Evolutionary conservation across 2,329 filamentous ascomycete species (phyloP).

Genomic region (Microsporum canis): DNA sequence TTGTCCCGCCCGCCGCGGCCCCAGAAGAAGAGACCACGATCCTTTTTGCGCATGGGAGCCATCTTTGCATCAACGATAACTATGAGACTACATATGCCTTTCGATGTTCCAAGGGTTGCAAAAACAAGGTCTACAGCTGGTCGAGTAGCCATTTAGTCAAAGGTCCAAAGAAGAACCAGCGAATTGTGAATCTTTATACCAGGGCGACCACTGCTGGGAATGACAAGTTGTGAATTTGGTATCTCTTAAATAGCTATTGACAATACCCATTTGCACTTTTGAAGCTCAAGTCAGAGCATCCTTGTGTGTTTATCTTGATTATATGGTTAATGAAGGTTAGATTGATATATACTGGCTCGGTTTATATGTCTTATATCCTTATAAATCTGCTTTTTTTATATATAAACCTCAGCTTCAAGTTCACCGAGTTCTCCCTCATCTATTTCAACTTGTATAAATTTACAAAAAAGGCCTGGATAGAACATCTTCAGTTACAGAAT

Average conservation of each 20-base stretch:
- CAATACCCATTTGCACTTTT: background rate
- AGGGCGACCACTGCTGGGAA: background rate
- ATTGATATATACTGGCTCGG: too few relatives aligned
- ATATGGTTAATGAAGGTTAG: too few relatives aligned
- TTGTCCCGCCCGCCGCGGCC: conserved; percentile 4
- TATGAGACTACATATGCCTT: conserved; percentile 37
- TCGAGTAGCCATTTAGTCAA: conserved; percentile 35
- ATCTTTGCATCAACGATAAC: conserved; percentile 38
- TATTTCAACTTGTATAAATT: too few relatives aligned
- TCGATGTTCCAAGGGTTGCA: conserved; percentile 21
- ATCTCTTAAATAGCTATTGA: background rate
- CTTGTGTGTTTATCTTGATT: too few relatives aligned
- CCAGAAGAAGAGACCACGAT: conserved; percentile 18
- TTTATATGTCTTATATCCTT: too few relatives aligned
- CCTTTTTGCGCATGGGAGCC: conserved; percentile 30
- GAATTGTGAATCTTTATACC: conserved; percentile 33
- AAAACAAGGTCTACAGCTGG: conserved; percentile 30
- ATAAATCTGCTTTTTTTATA: too few relatives aligned
- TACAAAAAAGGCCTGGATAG: too few relatives aligned
- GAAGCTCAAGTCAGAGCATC: background rate
- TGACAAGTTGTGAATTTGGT: too few relatives aligned
- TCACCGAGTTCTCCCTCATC: too few relatives aligned
- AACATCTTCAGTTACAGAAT: too few relatives aligned
- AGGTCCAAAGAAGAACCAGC: conserved; percentile 37
- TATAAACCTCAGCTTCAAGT: too few relatives aligned